Evolutionary conservation across 2,329 filamentous ascomycete genomes (phyloP), one percentile per base, ranked within the genome.

Genomic region (Botrytis tulipae): DNA sequence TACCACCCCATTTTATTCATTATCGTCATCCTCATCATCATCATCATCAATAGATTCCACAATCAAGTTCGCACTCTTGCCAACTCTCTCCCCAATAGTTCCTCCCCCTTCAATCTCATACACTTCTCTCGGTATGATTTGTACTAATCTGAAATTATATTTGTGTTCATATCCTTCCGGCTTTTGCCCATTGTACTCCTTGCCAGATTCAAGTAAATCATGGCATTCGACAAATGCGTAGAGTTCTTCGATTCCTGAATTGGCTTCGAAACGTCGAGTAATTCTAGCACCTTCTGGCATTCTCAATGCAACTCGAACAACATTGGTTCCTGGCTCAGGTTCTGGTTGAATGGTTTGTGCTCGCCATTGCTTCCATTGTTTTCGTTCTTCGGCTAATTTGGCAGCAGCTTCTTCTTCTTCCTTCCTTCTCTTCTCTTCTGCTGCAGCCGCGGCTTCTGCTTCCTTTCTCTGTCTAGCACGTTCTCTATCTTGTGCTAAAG

Each of bases 181-280:
- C 77, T 89, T 74, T 46, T 74, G 79, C 22, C 70, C 74, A 22
- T 75, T 71, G 29, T 78, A 74, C 9, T 75, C 70, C 14, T 70
- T 60, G 12, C 80, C 82, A 2, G 83, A 82, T 51, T 87, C 82
- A 4, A 94, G 78, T 9, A 92, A 78, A 70, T 93, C 90, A 81
- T 94, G 91, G 83, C 95, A 98, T 80, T 99, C 96, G 3, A 98
- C 94, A 83, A 97, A 98, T 0, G 95, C 96, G 82, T 98, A 97
- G 88, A 3, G 97, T 88, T 60, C 95, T 87, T 67, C 95, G 54
- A 98, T 84, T 3, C 88, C 86, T 0, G 92, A 89, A n/a, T 89
- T 85, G 1, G 87, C 85, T 0, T 85, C 82, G 81, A 98, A 98
- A 70, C 88, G 89, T 61, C 95, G 88, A 71, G 97, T 88, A 1